Base-by-base conservation (phyloP, 2,329 filamentous ascomycete species). In the Penicillium hordei region DNA sequence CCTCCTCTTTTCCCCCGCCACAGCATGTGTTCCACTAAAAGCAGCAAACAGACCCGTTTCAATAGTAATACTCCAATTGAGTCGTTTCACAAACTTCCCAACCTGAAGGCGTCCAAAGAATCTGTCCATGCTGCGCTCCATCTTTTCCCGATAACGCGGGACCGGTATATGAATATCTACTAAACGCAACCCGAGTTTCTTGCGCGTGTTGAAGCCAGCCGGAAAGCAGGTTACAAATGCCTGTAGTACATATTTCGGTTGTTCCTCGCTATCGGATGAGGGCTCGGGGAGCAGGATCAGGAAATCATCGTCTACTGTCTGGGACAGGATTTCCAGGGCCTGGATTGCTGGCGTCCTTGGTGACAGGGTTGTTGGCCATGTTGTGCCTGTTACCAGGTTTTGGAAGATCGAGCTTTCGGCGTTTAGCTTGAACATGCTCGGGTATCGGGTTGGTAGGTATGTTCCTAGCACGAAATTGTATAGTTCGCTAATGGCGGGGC, bases 71-170 rank as follows among this genome's bases (percentile, higher is more conserved):
- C 68, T 72, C 78, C 77, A 79, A 67, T 88, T 89, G 1, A 74
- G 73, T 6, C 86, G 72, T 67, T 80, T 79, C 1, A 88, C 83
- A 13, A 82, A 76, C 60, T 76, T 80, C 0, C 84, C 85, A 0
- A 79, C 75, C 12, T 82, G 79, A 0, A 88, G 48, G 13, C 70
- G 69, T 1, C 80, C 77, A 67, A 88, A 87, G 71, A 84, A 87
- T 1, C 82, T 74, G 66, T 88, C 85, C 85, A 88, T 88, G 50
- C 77, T 81, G 49, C 75, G 79, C 64, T 83, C 82, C 0, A 88
- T 64, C 65, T 85, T 87, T 45, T 76, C 70, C 33, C 67, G 72
- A 66, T 88, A 88, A 7, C 80, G 78, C 0, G 85, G 85, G 0
- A 88, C 84, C 0, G 85, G 85, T 0, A 48, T 69, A 65, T 88